Evolutionary conservation across 192 early-diverging fungal species (phyloP).

Genomic region (Irineochytrium annulatum): DNA sequence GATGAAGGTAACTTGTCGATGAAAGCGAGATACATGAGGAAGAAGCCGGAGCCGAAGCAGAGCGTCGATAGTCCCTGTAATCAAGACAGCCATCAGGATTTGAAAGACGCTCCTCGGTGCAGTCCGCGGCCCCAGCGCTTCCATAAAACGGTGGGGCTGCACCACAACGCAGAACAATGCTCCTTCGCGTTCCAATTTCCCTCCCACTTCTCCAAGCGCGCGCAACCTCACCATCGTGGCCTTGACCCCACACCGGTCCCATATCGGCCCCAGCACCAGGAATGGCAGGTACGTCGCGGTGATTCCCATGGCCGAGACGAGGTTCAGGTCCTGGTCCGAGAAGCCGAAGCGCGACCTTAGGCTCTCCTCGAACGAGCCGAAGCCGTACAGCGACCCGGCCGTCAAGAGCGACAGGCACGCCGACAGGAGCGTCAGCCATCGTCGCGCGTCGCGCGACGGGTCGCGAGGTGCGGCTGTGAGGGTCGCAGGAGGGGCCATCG

Average conservation of each 20-base stretch:
- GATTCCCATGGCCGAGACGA: constrained; percentile 15
- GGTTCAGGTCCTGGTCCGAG: constrained; percentile 13
- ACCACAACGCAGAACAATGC: no score
- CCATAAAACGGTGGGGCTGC: no score
- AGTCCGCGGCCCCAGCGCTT: no score
- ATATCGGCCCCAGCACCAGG: constrained; percentile 22
- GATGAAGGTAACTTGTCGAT: no score
- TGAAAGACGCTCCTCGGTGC: no score
- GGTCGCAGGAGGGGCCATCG: no score
- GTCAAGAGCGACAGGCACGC: background rate
- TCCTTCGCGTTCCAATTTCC: no score
- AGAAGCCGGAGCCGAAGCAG: background rate
- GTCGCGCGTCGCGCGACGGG: no score
- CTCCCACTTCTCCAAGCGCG: no score
- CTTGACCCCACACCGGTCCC: constrained; percentile 16
- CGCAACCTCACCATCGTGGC: constrained; percentile 6
- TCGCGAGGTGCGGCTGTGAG: no score
- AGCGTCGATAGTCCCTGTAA: background rate
- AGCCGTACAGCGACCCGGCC: constrained; percentile 13
- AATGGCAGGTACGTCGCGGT: constrained; percentile 5
- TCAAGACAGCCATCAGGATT: no score
- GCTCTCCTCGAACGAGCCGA: constrained; percentile 11
- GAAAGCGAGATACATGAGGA: background rate
- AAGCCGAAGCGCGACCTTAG: constrained; percentile 1
- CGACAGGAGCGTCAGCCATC: background rate